Evolutionary conservation across 192 early-diverging fungal genomes (phyloP), one percentile per base, ranked within the genome.

Genomic region (Gaertneriomyces semiglobifer): DNA sequence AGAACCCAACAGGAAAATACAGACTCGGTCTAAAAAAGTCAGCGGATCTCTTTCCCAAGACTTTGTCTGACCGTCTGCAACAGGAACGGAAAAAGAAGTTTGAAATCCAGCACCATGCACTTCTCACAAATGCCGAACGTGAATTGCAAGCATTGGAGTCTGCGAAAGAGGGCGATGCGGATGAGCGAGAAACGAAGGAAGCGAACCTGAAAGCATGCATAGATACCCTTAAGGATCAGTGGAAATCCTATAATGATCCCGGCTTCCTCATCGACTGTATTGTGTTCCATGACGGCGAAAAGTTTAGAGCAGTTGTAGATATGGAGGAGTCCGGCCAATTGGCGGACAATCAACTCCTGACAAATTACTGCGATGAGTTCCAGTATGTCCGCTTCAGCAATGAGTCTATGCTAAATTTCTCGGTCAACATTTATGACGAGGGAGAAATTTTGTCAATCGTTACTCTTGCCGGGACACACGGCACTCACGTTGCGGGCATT

Each of bases 401-500:
- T 64, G 85, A 89, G 40, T 86, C 90, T 66, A 81, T 89, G 72
- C 81, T 95, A 39, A 92, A 89, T 74, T 95, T 89, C 68, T 92
- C 92, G 11, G 85, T 97, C 64, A 97, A 96, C 79, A 89, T 98
- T 57, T 97, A 94, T 74, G 92, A 96, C 65, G 78, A 88, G 44
- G 93, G 78, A 12, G 72, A 79, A 41, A 59, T 67, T 42, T 47
- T 79, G 14, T 82, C 87, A 70, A 92, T 96, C 65, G 95, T 95
- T 40, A 90, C 89, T 39, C 71, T 85, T 44, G 84, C 84, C 51
- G 90, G 93, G n/a, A 72, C 84, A 33, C 96, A 99, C 69, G 90
- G 91, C 20, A 96, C 91, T 6, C 96, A 99, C 64, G 96, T 99
- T 53, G 93, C 95, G 42, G 91, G 89, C 19, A 98, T 99, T 67